Percentiles rank a stretch among this genome's conserved stretches.
Conservation (phyloP, 2,329 filamentous ascomycete genomes). For the Aspergillus uvarum region DNA sequence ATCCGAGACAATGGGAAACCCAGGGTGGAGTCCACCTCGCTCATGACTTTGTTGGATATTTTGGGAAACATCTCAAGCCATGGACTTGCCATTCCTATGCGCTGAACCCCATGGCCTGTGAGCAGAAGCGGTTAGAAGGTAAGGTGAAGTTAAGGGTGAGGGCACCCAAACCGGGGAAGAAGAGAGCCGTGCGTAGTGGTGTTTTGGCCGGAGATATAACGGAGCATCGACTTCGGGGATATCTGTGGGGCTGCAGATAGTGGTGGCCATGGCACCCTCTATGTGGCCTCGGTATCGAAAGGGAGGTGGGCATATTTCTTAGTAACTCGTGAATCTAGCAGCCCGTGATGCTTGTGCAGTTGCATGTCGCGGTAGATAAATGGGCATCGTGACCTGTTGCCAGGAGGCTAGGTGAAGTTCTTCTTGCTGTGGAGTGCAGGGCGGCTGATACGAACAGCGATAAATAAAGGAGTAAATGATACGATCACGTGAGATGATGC, state of each 20-base stretch:
- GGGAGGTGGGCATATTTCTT: constrained; percentile 23
- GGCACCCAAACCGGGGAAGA: constrained; percentile 45
- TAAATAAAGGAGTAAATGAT: no score
- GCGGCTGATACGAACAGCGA: no score
- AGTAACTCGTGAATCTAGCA: not conserved
- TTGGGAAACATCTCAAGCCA: constrained; percentile 85
- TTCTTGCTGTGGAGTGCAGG: not conserved
- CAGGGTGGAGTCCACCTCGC: constrained; percentile 80
- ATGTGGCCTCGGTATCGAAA: not conserved
- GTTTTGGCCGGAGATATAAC: constrained; percentile 8
- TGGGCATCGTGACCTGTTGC: not conserved
- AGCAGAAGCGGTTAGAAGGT: constrained; percentile 15
- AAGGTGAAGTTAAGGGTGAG: not conserved
- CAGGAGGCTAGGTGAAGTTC: not conserved
- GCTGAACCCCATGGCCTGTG: constrained; percentile 81
- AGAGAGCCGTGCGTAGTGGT: constrained; percentile 45
- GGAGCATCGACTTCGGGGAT: constrained; percentile 3
- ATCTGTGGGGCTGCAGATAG: not conserved
- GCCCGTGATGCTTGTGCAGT: not conserved
- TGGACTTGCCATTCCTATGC: constrained; percentile 79
- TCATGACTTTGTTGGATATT: constrained; percentile 72
- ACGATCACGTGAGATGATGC: no score
- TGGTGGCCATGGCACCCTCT: constrained; percentile 1
- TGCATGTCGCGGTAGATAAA: not conserved
- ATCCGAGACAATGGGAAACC: constrained; percentile 72